Conservation (phyloP, 495 filamentous ascomycete genomes). For the Cercophora scortea region DNA sequence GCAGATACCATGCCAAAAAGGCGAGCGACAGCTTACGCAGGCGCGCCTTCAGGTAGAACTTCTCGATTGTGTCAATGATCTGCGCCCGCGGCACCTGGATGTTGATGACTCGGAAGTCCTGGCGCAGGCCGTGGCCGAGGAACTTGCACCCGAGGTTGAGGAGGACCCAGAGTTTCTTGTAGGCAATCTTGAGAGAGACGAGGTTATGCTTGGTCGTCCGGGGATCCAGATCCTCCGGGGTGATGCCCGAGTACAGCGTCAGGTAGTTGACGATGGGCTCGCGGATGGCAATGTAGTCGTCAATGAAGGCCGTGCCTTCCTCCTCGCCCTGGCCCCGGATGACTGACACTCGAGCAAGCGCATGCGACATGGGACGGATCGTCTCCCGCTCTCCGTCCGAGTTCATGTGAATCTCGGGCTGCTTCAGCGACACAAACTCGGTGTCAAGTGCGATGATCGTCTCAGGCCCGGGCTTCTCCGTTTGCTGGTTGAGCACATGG, state of each 20-base stretch:
- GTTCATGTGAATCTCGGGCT: conserved; percentile 88
- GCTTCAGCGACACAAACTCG: conserved; percentile 86
- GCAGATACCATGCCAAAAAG: conserved; percentile 79
- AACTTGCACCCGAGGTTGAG: conserved; percentile 92
- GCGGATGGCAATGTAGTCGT: conserved; percentile 88
- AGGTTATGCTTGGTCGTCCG: conserved; percentile 66
- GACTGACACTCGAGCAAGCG: conserved; percentile 81
- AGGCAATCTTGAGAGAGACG: conserved; percentile 80
- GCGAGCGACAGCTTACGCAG: conserved; percentile 75
- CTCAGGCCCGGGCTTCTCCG: conserved; percentile 58
- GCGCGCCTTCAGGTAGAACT: conserved; percentile 66
- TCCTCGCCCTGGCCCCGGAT: conserved; percentile 66
- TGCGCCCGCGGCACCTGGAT: conserved; percentile 89
- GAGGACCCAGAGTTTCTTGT: conserved; percentile 96
- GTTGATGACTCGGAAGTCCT: conserved; percentile 96
- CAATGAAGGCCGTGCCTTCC: conserved; percentile 83
- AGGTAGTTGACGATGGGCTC: conserved; percentile 95
- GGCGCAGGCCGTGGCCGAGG: conserved; percentile 83
- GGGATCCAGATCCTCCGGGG: conserved; percentile 72
- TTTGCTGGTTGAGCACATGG: conserved; percentile 48
- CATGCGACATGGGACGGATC: conserved; percentile 74
- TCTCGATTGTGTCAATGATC: conserved; percentile 83
- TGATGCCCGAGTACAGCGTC: conserved; percentile 87
- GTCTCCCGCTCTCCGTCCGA: conserved; percentile 82
- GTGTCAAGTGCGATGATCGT: conserved; percentile 86